These are phyloP conservation scores for Thamnidium elegans DNA, from an alignment of 192 early-diverging fungal species.

Conservation along the genomic window DNA sequence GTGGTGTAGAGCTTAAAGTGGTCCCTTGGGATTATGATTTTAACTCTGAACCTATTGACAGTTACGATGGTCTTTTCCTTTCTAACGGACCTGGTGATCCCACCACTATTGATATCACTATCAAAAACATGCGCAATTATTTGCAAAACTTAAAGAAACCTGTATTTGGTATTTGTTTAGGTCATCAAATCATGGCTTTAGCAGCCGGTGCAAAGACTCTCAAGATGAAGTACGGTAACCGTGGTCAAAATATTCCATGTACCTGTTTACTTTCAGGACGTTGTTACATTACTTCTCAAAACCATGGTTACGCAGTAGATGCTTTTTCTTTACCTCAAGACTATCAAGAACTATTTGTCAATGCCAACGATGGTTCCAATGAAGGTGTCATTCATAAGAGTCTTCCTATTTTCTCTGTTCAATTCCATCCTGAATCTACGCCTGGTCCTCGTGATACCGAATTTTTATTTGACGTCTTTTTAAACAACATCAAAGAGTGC, in stretches of 20 bases:
- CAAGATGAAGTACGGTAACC: slow-evolving; percentile 99
- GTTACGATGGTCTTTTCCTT: slow-evolving; percentile 88
- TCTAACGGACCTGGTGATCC: slow-evolving; percentile 99
- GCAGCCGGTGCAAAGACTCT: slow-evolving; percentile 88
- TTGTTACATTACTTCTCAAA: slow-evolving; percentile 99
- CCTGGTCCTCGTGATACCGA: slow-evolving; percentile 98
- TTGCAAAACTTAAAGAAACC: slow-evolving; percentile 75
- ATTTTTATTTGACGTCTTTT: slow-evolving; percentile 95
- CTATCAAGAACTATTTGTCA: slow-evolving; percentile 92
- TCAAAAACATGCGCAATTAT: slow-evolving; percentile 68
- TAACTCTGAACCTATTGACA: slow-evolving; percentile 51
- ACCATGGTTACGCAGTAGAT: slow-evolving; percentile 98
- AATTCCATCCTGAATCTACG: slow-evolving; percentile 98
- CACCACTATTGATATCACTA: slow-evolving; percentile 73
- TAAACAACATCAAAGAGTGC: slow-evolving; percentile 72
- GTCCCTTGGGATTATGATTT: slow-evolving; percentile 99
- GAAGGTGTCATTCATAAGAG: slow-evolving; percentile 93
- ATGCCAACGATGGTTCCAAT: slow-evolving; percentile 98
- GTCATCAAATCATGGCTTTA: slow-evolving; percentile 94
- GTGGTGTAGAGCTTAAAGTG: slow-evolving; percentile 89
- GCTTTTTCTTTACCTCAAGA: slow-evolving; percentile 64
- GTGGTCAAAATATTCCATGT: slow-evolving; percentile 99
- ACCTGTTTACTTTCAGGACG: slow-evolving; percentile 92
- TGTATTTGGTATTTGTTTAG: slow-evolving; percentile 99
- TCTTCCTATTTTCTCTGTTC: slow-evolving; percentile 94